A percentile compares a stretch with the other conserved stretches of the same genome.
phyloP scores from a whole-genome alignment of 75 land plant genomes.

The Chamaecyparis obtusa region DNA sequence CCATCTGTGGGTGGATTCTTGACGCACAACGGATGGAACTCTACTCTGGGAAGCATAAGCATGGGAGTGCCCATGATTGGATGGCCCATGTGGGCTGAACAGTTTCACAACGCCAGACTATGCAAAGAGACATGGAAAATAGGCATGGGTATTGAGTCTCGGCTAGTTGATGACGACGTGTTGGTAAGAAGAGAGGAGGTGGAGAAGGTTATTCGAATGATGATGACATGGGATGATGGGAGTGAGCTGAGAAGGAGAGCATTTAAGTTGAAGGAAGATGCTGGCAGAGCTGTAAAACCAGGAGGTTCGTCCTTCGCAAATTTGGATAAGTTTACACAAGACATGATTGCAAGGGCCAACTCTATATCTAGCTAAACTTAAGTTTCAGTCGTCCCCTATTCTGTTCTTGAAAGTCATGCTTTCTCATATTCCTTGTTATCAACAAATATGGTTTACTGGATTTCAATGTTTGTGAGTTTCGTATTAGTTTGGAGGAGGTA shows the following conservation, averaged over 20 bases:
- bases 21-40: constrained; percentile 32
- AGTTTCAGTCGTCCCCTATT: too few species aligned
- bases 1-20: constrained; percentile 24
- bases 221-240: background rate
- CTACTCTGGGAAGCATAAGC: constrained; percentile 22
- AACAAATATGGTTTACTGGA: too few species aligned
- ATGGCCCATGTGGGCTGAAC: constrained; percentile 21
- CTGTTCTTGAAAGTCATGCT: too few species aligned
- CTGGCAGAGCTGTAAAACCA: background rate
- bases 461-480: too few species aligned
- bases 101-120: constrained; percentile 12
- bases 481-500: too few species aligned
- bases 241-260: background rate
- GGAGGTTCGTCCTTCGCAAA: constrained; percentile 1
- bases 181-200: background rate
- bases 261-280: background rate
- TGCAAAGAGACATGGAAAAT: background rate
- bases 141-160: background rate
- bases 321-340: background rate
- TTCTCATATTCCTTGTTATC: too few species aligned
- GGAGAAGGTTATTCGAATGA: background rate
- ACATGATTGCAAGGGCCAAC: background rate
- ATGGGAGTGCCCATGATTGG: constrained; percentile 27
- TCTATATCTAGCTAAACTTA: too few species aligned
- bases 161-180: background rate